Evolutionary conservation across 176 grass and related monocot genomes (phyloP).

Genomic region (Elymus sibiricus): DNA sequence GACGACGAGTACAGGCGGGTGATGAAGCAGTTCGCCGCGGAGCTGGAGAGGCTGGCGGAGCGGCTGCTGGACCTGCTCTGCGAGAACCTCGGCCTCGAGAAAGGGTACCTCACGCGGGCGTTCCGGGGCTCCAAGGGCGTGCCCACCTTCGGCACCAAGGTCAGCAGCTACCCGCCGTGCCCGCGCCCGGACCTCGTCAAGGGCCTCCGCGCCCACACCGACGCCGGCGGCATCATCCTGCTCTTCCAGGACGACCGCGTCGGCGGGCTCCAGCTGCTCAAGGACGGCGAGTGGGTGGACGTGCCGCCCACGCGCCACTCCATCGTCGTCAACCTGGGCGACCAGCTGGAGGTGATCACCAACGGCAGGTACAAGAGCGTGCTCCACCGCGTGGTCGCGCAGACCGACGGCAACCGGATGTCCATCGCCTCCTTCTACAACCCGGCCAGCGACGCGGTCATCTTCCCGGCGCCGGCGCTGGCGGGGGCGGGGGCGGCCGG

Average conservation of each 20-base stretch:
- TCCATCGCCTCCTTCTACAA: slow-evolving; percentile 97
- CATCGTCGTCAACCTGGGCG: slow-evolving; percentile 84
- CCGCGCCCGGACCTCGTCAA: slow-evolving; percentile 71
- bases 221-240: slow-evolving; percentile 86
- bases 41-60: slow-evolving; percentile 69
- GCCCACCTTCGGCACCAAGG: slow-evolving; percentile 84
- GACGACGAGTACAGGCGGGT: slow-evolving; percentile 49
- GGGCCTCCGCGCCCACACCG: slow-evolving; percentile 84
- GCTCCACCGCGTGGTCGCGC: slow-evolving; percentile 68
- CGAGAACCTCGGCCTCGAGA: slow-evolving; percentile 69
- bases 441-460: slow-evolving; percentile 63
- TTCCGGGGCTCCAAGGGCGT: slow-evolving; percentile 41
- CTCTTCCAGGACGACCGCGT: slow-evolving; percentile 80
- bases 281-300: slow-evolving; percentile 66
- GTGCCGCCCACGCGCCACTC: slow-evolving; percentile 63
- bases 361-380: slow-evolving; percentile 93
- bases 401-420: slow-evolving; percentile 70
- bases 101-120: slow-evolving; percentile 46
- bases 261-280: slow-evolving; percentile 74
- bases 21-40: slow-evolving; percentile 66
- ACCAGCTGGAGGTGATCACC: slow-evolving; percentile 97
- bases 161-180: slow-evolving; percentile 90
- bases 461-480: slow-evolving; percentile 76
- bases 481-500: slow-evolving; percentile 18
- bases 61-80: slow-evolving; percentile 60